Evolutionary conservation across 2,329 filamentous ascomycete species (phyloP).

Genomic region (Ophiocordyceps camponoti-rufipedis): DNA sequence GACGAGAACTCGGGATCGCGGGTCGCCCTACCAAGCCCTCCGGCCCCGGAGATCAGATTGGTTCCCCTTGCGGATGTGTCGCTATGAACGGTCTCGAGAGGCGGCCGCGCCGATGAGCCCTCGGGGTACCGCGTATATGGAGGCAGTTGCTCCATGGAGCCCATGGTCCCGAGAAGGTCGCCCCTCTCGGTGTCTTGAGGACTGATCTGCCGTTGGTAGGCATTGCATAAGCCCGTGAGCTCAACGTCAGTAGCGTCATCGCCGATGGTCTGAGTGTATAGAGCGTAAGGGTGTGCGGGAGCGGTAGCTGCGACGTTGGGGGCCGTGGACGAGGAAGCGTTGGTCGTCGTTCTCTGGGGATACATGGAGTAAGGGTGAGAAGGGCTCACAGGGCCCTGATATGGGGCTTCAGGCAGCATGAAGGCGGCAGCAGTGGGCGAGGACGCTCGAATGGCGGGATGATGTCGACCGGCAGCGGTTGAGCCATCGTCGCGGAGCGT

Average conservation of each 20-base stretch:
- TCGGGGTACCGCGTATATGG: conserved; percentile 85
- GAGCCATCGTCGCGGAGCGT: conserved; percentile 32
- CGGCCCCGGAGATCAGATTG: conserved; percentile 30
- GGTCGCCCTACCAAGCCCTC: conserved; percentile 41
- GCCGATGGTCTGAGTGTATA: conserved; percentile 63
- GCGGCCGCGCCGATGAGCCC: conserved; percentile 35
- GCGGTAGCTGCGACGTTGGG: conserved; percentile 35
- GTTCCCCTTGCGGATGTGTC: not conserved
- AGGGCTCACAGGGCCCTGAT: conserved; percentile 51
- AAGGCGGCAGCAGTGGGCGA: conserved; percentile 15
- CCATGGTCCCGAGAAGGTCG: conserved; percentile 72
- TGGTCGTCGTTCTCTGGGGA: conserved; percentile 51
- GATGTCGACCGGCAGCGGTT: conserved; percentile 4
- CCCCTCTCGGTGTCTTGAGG: conserved; percentile 74
- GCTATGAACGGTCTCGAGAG: conserved; percentile 8
- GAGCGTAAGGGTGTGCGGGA: conserved; percentile 68
- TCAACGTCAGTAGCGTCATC: conserved; percentile 27
- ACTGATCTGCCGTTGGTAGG: conserved; percentile 55
- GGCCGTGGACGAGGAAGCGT: conserved; percentile 53
- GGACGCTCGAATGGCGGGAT: conserved; percentile 1
- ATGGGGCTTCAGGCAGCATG: conserved; percentile 39
- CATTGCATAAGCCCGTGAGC: conserved; percentile 50
- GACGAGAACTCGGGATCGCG: conserved; percentile 45
- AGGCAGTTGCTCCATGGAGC: conserved; percentile 78
- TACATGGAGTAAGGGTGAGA: conserved; percentile 80